Evolutionary conservation across 495 filamentous ascomycete species (phyloP), one percentile per base, ranked within the genome.

Genomic region (Tricharina praecox): DNA sequence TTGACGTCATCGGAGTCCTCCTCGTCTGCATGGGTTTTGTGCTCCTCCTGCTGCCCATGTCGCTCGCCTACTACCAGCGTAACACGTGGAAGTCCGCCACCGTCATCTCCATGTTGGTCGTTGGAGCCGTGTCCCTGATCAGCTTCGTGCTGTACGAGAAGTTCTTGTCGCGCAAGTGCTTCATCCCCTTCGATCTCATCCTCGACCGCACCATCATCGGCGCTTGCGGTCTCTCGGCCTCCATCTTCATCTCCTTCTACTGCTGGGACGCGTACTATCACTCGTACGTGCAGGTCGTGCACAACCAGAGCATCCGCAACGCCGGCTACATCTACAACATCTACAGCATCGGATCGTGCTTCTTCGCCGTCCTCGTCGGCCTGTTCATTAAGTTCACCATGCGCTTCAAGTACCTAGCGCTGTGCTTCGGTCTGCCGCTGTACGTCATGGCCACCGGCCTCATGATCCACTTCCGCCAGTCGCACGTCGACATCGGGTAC

Each of bases 391-490:
- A 70, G 52, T 67, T 53, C 23, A 73, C 71, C 19, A 71, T 72
- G 38, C 65, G 69, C 39, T 79, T 78, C 70, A 74, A 74, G 62
- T 72, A 64, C 65, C 50, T 65, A 7, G 65, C 67, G 38, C 48
- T 66, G 16, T 76, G 66, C 66, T 75, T 79, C 62, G 78, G 66
- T 47, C 50, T 82, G 0, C 77, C 79, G 0, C 59, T 84, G 16
- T 66, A 71, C 58, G 66, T 79, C 26, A 70, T 81, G 19, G 71
- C 78, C 2, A 71, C 76, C 0, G 71, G 80, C 13, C 69, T 81
- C 45, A 72, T 82, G 72, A 81, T 69, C 53, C 70, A 66, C 51
- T 85, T 83, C 70, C 76, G 81, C 26, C 64, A 73, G 46, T 62
- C 67, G 2, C 64, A 70, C 25, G 61, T 63, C 15, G 54, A 67